Base-by-base conservation (phyloP, 179 eudicot species). In the Sideroxylon spinosum region DNA sequence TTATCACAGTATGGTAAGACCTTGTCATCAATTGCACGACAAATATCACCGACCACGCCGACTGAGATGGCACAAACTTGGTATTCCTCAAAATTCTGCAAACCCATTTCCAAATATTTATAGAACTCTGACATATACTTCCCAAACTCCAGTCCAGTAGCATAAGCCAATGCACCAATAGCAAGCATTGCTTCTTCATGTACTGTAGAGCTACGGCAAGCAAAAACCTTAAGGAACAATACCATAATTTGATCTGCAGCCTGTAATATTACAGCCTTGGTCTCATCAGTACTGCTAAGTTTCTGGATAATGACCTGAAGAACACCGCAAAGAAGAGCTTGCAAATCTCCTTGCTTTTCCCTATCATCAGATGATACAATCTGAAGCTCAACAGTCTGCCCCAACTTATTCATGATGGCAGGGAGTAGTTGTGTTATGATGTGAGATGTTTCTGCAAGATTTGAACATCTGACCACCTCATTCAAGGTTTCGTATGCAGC, bases 171-270 rank as follows among this genome's bases (percentile, higher is more conserved):
- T 28, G 97, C 96, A 78, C 97, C 97, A 63, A 95, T 90, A 9
- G 97, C 97, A 78, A 95, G 96, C 97, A 95, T 93, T 29, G 98
- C 98, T 84, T 95, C 98, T 82, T 95, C 97, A 80, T 93, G 97
- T 65, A 95, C 98, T 26, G 97, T 89, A 23, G 95, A 86, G 76
- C 94, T 91, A 28, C 90, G 92, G 76, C 92, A 87, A 80, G 88
- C 88, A 80, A 95, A 93, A 29, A 91, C 92, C 76, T 82, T 89
- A 48, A 95, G 93, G 85, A 94, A 91, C 80, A 95, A 73, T 32
- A 83, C 50, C 98, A 95, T 93, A 55, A 90, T 88, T 80, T 90
- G 90, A 74, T 95, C 98, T 7, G 97, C 91, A 66, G 67, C 81
- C 76, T 88, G 90, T 28, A 89, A 74, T 22, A 91, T 84, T 52